Percentiles rank a stretch among this genome's conserved stretches.
Evolutionary conservation across 1,284 basidiomycete genomes (phyloP).

Genomic region (Tilletia indica): DNA sequence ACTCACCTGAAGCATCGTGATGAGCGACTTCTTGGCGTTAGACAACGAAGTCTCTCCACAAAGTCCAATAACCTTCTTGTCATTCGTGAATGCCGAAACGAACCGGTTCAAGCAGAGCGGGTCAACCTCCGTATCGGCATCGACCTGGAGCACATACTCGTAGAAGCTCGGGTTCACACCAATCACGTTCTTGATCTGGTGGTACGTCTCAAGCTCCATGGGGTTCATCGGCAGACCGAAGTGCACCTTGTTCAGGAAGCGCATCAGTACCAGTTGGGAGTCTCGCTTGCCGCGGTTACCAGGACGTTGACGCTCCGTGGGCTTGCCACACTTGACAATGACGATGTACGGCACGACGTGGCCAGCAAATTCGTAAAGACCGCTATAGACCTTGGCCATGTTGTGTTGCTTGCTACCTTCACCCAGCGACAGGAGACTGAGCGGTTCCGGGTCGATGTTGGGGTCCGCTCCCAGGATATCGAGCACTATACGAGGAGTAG

Average conservation of each 20-base stretch:
- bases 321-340: slow-evolving; percentile 94
- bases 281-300: slow-evolving; percentile 73
- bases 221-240: slow-evolving; percentile 96
- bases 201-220: slow-evolving; percentile 93
- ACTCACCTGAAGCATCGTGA: slow-evolving; percentile 86
- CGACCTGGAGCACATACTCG: slow-evolving; percentile 93
- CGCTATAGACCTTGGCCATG: slow-evolving; percentile 97
- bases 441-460: slow-evolving; percentile 86
- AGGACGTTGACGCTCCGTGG: slow-evolving; percentile 84
- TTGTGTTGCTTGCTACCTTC: slow-evolving; percentile 96
- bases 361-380: slow-evolving; percentile 86
- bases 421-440: slow-evolving; percentile 88
- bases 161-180: slow-evolving; percentile 98
- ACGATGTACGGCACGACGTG: slow-evolving; percentile 96
- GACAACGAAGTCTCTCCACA: slow-evolving; percentile 89
- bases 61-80: slow-evolving; percentile 88
- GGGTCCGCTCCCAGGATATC: slow-evolving; percentile 94
- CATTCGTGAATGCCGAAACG: slow-evolving; percentile 78
- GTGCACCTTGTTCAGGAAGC: slow-evolving; percentile 97
- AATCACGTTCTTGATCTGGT: slow-evolving; percentile 99
- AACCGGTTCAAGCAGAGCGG: slow-evolving; percentile 81
- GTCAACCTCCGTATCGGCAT: slow-evolving; percentile 88
- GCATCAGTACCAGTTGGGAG: slow-evolving; percentile 92
- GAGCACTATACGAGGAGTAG: slow-evolving; percentile 73
- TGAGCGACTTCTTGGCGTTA: slow-evolving; percentile 86